phyloP scores from a whole-genome alignment of 768 basidiomycete species.

The Boletus coccyginus region DNA sequence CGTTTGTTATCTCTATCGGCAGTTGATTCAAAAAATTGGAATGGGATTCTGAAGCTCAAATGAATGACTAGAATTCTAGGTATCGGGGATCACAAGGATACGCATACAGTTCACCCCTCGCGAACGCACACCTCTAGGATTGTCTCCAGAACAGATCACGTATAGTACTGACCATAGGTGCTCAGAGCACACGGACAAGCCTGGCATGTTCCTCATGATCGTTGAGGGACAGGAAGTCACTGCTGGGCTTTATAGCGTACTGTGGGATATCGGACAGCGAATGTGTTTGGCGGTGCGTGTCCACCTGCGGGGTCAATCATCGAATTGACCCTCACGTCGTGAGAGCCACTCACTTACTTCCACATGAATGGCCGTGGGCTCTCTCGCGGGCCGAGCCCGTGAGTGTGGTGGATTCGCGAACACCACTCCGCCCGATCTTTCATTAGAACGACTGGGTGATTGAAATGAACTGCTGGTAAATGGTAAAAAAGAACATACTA shows the following conservation, averaged over 20 bases:
- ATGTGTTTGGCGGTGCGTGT: slow-evolving; percentile 27
- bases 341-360: slow-evolving; percentile 26
- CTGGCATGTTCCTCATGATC: slow-evolving; percentile 19
- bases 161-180: neutral
- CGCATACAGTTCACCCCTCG: neutral
- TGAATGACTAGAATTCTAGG: slow-evolving; percentile 8
- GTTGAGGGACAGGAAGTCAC: slow-evolving; percentile 23
- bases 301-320: slow-evolving; percentile 20
- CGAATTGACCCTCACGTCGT: neutral
- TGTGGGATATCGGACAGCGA: slow-evolving; percentile 23
- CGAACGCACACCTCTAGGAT: neutral
- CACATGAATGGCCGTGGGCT: slow-evolving; percentile 29
- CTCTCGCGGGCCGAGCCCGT: slow-evolving; percentile 16
- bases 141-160: neutral
- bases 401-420: slow-evolving; percentile 16
- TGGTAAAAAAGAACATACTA: neutral
- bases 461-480: neutral
- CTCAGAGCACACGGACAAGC: slow-evolving; percentile 14
- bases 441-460: slow-evolving; percentile 16
- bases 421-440: slow-evolving; percentile 17
- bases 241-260: slow-evolving; percentile 22
- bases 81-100: neutral
- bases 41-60: slow-evolving; percentile 3
- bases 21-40: neutral
- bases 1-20: neutral